Percentiles rank a stretch among this genome's conserved stretches.
Evolutionary conservation across 2,329 filamentous ascomycete genomes (phyloP).

Genomic region (Rutstroemia sp.): DNA sequence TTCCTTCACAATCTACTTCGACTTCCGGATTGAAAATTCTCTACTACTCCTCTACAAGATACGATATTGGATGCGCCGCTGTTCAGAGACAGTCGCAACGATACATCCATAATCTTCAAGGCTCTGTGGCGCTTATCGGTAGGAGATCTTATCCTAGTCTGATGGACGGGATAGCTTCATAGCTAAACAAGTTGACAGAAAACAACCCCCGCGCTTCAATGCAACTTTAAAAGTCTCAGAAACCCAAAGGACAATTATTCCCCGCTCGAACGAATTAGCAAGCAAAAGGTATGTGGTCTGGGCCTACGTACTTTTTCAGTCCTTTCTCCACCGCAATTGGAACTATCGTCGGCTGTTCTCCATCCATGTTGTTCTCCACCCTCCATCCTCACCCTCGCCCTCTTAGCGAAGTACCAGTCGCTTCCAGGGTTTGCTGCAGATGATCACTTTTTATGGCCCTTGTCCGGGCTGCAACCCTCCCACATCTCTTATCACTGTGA

Average conservation of each 20-base stretch:
- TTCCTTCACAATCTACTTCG: no score
- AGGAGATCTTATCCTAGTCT: not conserved
- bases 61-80: no score
- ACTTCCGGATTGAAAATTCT: no score
- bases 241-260: not conserved
- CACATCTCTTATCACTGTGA: slow-evolving; percentile 26
- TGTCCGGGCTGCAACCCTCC: slow-evolving; percentile 19
- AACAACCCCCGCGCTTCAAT: slow-evolving; percentile 1
- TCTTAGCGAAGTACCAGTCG: slow-evolving; percentile 24
- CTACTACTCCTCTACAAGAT: no score
- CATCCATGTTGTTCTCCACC: slow-evolving; percentile 19
- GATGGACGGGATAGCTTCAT: slow-evolving; percentile 3
- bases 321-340: slow-evolving; percentile 9
- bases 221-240: not conserved
- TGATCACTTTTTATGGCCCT: slow-evolving; percentile 21
- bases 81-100: not conserved
- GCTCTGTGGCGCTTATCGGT: not conserved
- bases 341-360: slow-evolving; percentile 8
- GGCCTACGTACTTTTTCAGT: slow-evolving; percentile 3
- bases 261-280: slow-evolving; percentile 2
- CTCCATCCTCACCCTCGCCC: slow-evolving; percentile 2
- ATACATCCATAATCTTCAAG: not conserved
- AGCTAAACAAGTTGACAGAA: slow-evolving; percentile 16
- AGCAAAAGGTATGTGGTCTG: slow-evolving; percentile 18
- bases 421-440: slow-evolving; percentile 23